Evolutionary conservation across 306 rosid species (phyloP).

Genomic region (Nissolia schottii): DNA sequence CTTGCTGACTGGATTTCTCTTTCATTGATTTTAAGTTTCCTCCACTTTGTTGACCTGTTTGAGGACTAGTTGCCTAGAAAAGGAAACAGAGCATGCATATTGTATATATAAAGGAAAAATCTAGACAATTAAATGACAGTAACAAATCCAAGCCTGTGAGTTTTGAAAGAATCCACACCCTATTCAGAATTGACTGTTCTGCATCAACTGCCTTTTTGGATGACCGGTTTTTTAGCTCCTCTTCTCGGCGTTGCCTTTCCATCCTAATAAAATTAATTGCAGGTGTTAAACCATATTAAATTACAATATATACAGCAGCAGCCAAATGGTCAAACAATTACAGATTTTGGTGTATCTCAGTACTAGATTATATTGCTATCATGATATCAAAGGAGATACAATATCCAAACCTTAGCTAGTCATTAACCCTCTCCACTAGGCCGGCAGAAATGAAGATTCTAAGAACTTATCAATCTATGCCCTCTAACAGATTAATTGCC

Average conservation of each 20-base stretch:
- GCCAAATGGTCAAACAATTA: background rate
- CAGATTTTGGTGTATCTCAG: background rate
- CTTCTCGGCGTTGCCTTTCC: conserved; percentile 66
- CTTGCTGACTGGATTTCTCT: conserved; percentile 49
- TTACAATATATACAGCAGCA: background rate
- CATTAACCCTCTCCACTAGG: background rate
- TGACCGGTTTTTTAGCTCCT: conserved; percentile 50
- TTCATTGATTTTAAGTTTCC: conserved; percentile 56
- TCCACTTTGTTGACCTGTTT: conserved; percentile 51
- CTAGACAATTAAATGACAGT: background rate
- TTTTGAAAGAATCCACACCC: conserved; percentile 35
- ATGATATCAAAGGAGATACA: background rate
- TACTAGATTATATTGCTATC: background rate
- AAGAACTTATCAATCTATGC: background rate
- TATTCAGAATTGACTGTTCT: conserved; percentile 46
- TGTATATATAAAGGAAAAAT: background rate
- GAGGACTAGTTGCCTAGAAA: conserved; percentile 60
- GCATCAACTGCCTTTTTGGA: conserved; percentile 45
- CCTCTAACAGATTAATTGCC: background rate
- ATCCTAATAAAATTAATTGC: conserved; percentile 37
- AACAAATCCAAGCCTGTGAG: background rate
- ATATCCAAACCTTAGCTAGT: background rate
- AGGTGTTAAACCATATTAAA: conserved; percentile 9
- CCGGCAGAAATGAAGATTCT: background rate
- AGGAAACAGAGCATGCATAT: conserved; percentile 11